Evolutionary conservation across 164 flowering plant genomes (phyloP).

Genomic region (Pachysandra terminalis): DNA sequence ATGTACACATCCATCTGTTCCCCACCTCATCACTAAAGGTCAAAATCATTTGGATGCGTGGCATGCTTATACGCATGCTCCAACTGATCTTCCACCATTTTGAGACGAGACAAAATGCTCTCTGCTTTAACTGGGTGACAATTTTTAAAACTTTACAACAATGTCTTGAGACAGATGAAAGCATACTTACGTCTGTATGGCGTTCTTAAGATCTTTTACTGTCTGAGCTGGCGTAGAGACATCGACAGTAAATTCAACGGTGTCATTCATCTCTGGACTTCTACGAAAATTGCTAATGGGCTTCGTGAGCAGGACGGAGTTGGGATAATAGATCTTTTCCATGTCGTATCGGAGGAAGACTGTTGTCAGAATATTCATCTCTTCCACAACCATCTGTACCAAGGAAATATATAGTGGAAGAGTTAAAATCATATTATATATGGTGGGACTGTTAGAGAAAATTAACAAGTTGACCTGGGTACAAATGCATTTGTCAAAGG

Average conservation of each 20-base stretch:
- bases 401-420: background rate
- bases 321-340: constrained; percentile 29
- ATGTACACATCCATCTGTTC: no score
- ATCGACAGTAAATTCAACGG: constrained; percentile 24
- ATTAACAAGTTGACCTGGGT: no score
- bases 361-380: constrained; percentile 62
- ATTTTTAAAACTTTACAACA: no score
- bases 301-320: constrained; percentile 22
- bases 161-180: background rate
- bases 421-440: no score
- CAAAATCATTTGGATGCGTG: no score
- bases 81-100: background rate
- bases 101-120: no score
- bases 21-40: no score
- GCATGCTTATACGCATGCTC: no score
- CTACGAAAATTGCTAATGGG: constrained; percentile 33
- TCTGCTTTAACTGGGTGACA: no score
- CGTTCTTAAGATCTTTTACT: constrained; percentile 31
- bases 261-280: constrained; percentile 36
- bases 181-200: constrained; percentile 35
- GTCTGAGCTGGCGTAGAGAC: constrained; percentile 22
- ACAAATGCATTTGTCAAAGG: no score
- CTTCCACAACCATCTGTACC: constrained; percentile 61
- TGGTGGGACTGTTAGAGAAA: no score
- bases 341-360: constrained; percentile 39